These are phyloP conservation scores for Rhododendron kiyosumense DNA, from an alignment of 148 eudicot genomes.

Conservation along the genomic window DNA sequence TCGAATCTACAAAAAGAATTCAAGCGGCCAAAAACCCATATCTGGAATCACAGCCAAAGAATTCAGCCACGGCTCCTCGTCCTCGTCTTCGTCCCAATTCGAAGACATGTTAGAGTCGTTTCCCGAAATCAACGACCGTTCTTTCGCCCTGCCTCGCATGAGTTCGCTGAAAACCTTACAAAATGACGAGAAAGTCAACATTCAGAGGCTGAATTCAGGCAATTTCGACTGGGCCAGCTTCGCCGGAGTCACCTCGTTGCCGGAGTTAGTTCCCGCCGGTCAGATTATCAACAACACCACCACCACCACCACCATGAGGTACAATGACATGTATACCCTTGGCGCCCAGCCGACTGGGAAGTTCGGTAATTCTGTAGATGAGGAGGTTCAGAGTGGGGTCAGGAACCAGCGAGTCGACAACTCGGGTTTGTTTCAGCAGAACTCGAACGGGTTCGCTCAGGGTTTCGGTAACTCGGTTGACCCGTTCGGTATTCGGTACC, in stretches of 20 bases:
- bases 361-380: slow-evolving; percentile 21
- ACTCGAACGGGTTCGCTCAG: slow-evolving; percentile 19
- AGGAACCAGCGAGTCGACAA: slow-evolving; percentile 27
- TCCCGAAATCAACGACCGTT: slow-evolving; percentile 41
- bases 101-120: slow-evolving; percentile 60
- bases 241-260: slow-evolving; percentile 29
- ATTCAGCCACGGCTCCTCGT: slow-evolving; percentile 35
- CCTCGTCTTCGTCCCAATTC: slow-evolving; percentile 53
- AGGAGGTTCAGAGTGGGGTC: slow-evolving; percentile 58
- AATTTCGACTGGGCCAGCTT: slow-evolving; percentile 52
- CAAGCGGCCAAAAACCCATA: slow-evolving; percentile 35
- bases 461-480: slow-evolving; percentile 18
- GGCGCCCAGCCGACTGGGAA: slow-evolving; percentile 20
- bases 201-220: slow-evolving; percentile 44
- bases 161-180: slow-evolving; percentile 31
- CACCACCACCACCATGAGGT: not conserved
- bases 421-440: slow-evolving; percentile 17
- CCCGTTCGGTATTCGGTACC: slow-evolving; percentile 33
- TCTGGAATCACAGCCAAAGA: slow-evolving; percentile 19
- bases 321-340: slow-evolving; percentile 33
- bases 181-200: slow-evolving; percentile 26
- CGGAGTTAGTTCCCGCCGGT: slow-evolving; percentile 25
- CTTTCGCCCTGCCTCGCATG: slow-evolving; percentile 31
- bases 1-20: slow-evolving; percentile 67
- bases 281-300: not conserved